These are phyloP conservation scores for Entonaema liquescens DNA, from an alignment of 495 filamentous ascomycete species.

Conservation along the genomic window DNA sequence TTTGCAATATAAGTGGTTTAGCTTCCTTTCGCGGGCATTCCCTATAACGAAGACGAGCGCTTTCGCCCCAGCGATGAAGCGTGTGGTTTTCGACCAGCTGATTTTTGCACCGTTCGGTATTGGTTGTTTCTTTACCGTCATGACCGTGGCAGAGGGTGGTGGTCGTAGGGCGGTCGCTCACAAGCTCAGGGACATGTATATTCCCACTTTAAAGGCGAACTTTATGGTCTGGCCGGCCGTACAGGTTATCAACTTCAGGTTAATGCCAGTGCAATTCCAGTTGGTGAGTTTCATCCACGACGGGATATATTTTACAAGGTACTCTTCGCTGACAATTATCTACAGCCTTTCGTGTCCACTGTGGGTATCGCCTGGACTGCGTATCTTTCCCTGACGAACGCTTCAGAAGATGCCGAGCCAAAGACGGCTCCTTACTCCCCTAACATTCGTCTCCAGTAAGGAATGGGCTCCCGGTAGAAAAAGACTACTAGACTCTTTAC, in stretches of 20 bases:
- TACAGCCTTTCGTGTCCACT: constrained; percentile 93
- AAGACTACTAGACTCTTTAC: constrained; percentile 4
- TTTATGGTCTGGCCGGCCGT: constrained; percentile 96
- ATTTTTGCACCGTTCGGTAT: constrained; percentile 93
- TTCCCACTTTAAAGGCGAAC: constrained; percentile 94
- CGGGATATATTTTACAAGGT: not conserved
- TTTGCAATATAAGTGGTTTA: constrained; percentile 96
- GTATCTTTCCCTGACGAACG: constrained; percentile 94
- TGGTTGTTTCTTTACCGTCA: constrained; percentile 90
- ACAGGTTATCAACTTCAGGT: constrained; percentile 94
- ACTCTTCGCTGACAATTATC: constrained; percentile 7
- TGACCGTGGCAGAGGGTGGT: constrained; percentile 96
- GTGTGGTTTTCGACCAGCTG: constrained; percentile 93
- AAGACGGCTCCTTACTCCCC: constrained; percentile 44
- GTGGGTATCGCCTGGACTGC: constrained; percentile 99
- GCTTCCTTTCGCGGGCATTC: constrained; percentile 82
- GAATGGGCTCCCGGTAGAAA: not conserved
- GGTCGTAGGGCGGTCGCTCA: constrained; percentile 78
- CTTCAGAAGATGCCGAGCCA: constrained; percentile 69
- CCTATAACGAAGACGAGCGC: constrained; percentile 81
- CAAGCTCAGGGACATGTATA: constrained; percentile 93
- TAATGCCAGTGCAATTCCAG: constrained; percentile 96
- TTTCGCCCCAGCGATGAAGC: constrained; percentile 81
- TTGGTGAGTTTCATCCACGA: constrained; percentile 71
- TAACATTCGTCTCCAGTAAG: constrained; percentile 45